phyloP scores from a whole-genome alignment of 2,329 filamentous ascomycete species.

The Diplodia intermedia region DNA sequence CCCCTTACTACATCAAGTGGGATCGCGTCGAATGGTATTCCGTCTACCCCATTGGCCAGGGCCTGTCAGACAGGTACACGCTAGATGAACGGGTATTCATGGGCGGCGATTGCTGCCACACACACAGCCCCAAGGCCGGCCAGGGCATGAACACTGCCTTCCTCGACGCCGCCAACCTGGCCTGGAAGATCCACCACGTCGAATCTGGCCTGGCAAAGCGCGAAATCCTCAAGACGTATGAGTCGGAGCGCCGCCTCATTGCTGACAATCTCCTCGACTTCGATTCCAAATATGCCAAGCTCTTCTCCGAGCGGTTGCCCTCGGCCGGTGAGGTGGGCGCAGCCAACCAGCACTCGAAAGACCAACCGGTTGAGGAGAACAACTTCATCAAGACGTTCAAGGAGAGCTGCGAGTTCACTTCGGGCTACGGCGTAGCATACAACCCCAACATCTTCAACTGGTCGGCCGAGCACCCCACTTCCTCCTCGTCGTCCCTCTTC shows the following conservation, averaged over 20 bases:
- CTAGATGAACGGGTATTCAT: constrained; percentile 70
- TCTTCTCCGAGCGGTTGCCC: constrained; percentile 82
- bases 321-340: constrained; percentile 75
- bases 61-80: constrained; percentile 69
- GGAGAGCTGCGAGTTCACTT: constrained; percentile 88
- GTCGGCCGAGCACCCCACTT: constrained; percentile 67
- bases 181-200: constrained; percentile 95
- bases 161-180: constrained; percentile 78
- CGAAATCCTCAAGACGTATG: constrained; percentile 80
- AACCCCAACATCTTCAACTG: constrained; percentile 84
- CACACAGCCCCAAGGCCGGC: constrained; percentile 68
- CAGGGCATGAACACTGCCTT: constrained; percentile 70
- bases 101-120: constrained; percentile 70
- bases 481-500: constrained; percentile 72
- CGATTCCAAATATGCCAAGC: constrained; percentile 85
- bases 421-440: constrained; percentile 89
- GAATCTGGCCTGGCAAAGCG: constrained; percentile 81
- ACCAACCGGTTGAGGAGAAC: constrained; percentile 62
- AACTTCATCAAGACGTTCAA: constrained; percentile 91
- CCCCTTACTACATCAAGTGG: constrained; percentile 67
- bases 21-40: constrained; percentile 71
- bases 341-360: constrained; percentile 53
- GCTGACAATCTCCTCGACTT: constrained; percentile 86
- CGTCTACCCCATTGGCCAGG: constrained; percentile 70
- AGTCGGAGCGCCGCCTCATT: constrained; percentile 81